Evolutionary conservation across 768 basidiomycete genomes (phyloP), one percentile per base, ranked within the genome.

Genomic region (Boletus bicolor): DNA sequence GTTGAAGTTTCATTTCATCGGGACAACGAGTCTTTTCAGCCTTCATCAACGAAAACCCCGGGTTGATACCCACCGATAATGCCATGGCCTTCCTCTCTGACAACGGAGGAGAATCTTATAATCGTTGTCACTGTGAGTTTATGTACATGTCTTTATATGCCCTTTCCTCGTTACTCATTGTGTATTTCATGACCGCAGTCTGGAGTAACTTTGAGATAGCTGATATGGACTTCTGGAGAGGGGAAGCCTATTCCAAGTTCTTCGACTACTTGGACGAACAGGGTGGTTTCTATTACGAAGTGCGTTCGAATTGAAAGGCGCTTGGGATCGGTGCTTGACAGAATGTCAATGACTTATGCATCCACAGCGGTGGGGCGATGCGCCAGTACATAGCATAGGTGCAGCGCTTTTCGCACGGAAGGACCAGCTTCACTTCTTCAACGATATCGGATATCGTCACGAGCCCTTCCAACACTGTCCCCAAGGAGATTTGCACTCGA

Each of bases 231-330:
- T 91, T 96, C 68, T 96, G 92, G 91, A 77, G 93, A 54, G 77
- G 81, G 1, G 85, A 91, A 60, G 87, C 91, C 0, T 98, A 97
- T 72, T 80, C 82, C 62, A 80, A 83, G 46, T 95, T 87, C 75
- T 96, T 96, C 64, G 82, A 91, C 30, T 81, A 82, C 68, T 79
- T 96, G 35, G 94, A 96, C 61, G 72, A 79, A 2, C 82, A 83
- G 45, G 93, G 93, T 38, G 93, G 93, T 5, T 93, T 95, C 72
- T 94, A 94, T 74, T 94, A 93, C 64, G 92, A 93, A 84, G 88
- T 87, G 30, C 10, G 75, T 67, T 34, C 11, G 14, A 26, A 49
- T 59, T 15, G 38, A 39, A 39, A 19, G 12, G 38, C n/a, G 34
- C 7, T 42, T 19, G 24, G n/a, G 24, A 11, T 19, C 4, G 28